Percentiles rank a stretch among this genome's conserved stretches.
Conservation (phyloP, 1,284 basidiomycete species). For the Ganoderma boninense region DNA sequence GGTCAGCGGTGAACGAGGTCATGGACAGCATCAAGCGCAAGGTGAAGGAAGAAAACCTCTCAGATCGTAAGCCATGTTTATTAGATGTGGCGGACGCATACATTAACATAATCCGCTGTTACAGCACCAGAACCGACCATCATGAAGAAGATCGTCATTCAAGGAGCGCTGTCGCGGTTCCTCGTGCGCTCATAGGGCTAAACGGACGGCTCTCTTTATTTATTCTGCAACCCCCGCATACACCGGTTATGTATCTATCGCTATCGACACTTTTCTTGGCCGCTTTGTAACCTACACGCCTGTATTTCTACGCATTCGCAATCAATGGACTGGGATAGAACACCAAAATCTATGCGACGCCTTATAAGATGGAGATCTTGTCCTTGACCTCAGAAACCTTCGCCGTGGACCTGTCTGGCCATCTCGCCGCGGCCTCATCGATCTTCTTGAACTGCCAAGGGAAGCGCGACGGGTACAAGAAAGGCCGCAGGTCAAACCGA, state of each 20-base stretch:
- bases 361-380: constrained; percentile 25
- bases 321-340: constrained; percentile 5
- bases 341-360: not conserved
- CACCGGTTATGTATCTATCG: constrained; percentile 14
- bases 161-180: constrained; percentile 72
- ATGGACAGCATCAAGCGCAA: constrained; percentile 96
- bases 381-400: constrained; percentile 32
- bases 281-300: constrained; percentile 30
- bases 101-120: constrained; percentile 12
- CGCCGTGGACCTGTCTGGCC: constrained; percentile 73
- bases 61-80: constrained; percentile 76
- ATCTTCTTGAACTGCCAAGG: constrained; percentile 98
- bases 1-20: constrained; percentile 86
- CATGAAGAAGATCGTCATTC: constrained; percentile 86
- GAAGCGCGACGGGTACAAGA: constrained; percentile 94
- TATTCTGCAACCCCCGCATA: constrained; percentile 5
- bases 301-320: constrained; percentile 26
- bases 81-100: not conserved
- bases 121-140: constrained; percentile 81
- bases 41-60: constrained; percentile 86
- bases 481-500: constrained; percentile 94
- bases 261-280: constrained; percentile 16
- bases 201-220: constrained; percentile 1
- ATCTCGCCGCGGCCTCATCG: constrained; percentile 78
- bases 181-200: constrained; percentile 30